Conservation (phyloP, 306 rosid species). For the Morella rubra region DNA sequence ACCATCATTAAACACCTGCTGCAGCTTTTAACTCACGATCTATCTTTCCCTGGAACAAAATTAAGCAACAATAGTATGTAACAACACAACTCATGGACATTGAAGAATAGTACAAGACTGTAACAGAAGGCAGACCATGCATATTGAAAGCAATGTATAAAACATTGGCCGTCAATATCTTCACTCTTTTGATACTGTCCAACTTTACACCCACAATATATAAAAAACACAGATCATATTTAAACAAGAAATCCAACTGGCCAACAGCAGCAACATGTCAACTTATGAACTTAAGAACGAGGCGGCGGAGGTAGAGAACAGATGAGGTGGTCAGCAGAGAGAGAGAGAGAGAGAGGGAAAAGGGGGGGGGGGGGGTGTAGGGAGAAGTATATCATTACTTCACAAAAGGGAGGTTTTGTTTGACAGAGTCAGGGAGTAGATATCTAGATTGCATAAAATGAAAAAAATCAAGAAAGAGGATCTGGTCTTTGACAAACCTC, state of each 20-base stretch:
- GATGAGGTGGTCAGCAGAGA: no score
- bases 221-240: background rate
- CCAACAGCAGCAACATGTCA: conserved; percentile 4
- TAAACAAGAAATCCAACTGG: background rate
- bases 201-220: background rate
- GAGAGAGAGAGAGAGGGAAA: background rate
- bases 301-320: background rate
- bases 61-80: conserved; percentile 21
- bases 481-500: conserved; percentile 49
- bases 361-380: background rate
- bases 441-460: background rate
- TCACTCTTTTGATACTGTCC: background rate
- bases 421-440: background rate
- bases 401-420: no score
- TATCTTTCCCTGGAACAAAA: conserved; percentile 55
- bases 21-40: conserved; percentile 62
- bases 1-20: conserved; percentile 46
- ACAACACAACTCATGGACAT: conserved; percentile 2
- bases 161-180: background rate
- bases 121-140: background rate
- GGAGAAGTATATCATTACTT: background rate
- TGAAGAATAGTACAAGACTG: background rate
- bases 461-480: conserved; percentile 4
- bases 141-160: background rate
- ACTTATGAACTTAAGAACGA: background rate